Evolutionary conservation across 176 grass and related monocot species (phyloP), one percentile per base, ranked within the genome.

Genomic region (Tillandsia fasciculata): DNA sequence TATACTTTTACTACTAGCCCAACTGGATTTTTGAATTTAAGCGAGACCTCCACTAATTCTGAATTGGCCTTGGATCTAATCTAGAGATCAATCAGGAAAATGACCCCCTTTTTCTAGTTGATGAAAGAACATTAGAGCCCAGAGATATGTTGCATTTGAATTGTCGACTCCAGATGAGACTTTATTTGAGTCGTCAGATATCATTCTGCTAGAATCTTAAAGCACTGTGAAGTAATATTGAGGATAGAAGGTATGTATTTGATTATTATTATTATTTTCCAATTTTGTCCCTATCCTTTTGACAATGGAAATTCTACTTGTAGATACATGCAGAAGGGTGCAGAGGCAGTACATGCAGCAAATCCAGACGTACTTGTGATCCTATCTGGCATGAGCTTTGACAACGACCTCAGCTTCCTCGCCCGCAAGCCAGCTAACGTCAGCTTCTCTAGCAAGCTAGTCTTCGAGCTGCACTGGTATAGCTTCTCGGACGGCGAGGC

Each of bases 381-480:
- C 59, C 79, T 92, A 11, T 90, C 86, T 0, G 94, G 89, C 26
- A 75, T 97, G 20, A 72, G 52, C 53, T 97, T 85, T 70, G 94
- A 97, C 94, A 92, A 72, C 58, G 89, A 97, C 71, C 78, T 97
- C 13, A 70, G 84, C 1, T 97, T 87, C 89, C 79, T 97, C 9
- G 77, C 76, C 48, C 76, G 65, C 48, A 76, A 61, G 2, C 84
- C 65, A 12, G 68, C 90, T 27, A 81, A 77, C 24, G 64, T 97
- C 1, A 87, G 71, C 71, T 97, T 97, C 68, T 15, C 76, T 0
- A 26, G 79, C 8, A 97, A 92, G 76, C 68, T 74, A 22, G 86
- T 86, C 3, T 97, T 92, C 81, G 94, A 97, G 78, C 57, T 97
- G 68, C 94, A 97, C 79, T 97, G 94, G 94, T 97, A 97, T 79